These are phyloP conservation scores for Phytophthora lateralis DNA, from an alignment of 352 stramenopile genomes.

Conservation along the genomic window DNA sequence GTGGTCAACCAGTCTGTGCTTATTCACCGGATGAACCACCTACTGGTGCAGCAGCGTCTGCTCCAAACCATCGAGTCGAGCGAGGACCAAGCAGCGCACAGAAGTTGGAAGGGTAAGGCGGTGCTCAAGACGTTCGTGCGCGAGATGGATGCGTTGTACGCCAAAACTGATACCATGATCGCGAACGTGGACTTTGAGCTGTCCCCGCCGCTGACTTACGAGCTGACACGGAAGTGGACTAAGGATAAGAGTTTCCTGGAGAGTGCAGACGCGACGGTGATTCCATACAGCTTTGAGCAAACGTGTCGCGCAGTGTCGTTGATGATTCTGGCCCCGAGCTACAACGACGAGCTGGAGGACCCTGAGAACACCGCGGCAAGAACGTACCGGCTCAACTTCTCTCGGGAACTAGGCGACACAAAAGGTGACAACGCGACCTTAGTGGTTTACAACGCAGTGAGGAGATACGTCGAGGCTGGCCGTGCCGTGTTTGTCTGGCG, in stretches of 20 bases:
- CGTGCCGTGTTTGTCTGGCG: slow-evolving; percentile 64
- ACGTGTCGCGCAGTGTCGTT: slow-evolving; percentile 28
- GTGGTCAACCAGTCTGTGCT: slow-evolving; percentile 20
- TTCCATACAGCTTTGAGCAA: slow-evolving; percentile 28
- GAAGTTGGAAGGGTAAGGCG: slow-evolving; percentile 1
- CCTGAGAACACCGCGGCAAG: slow-evolving; percentile 22
- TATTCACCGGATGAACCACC: slow-evolving; percentile 21
- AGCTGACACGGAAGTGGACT: slow-evolving; percentile 19
- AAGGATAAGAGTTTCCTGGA: slow-evolving; percentile 26
- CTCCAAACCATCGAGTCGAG: slow-evolving; percentile 3
- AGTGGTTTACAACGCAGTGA: slow-evolving; percentile 38
- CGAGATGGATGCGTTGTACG: slow-evolving; percentile 33
- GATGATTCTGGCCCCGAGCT: slow-evolving; percentile 24
- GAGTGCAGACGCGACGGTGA: slow-evolving; percentile 27
- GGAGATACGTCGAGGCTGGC: slow-evolving; percentile 42
- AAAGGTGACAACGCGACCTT: slow-evolving; percentile 13
- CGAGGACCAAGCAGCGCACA: background rate
- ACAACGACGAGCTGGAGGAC: slow-evolving; percentile 27
- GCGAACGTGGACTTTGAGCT: slow-evolving; percentile 13
- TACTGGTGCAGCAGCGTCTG: slow-evolving; percentile 17
- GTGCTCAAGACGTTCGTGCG: slow-evolving; percentile 31
- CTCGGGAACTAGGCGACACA: slow-evolving; percentile 6
- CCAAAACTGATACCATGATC: slow-evolving; percentile 27
- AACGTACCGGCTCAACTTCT: slow-evolving; percentile 24
- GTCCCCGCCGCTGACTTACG: slow-evolving; percentile 25